These are phyloP conservation scores for Fusarium sp. DNA, from an alignment of 2,329 filamentous ascomycete genomes.

Conservation along the genomic window DNA sequence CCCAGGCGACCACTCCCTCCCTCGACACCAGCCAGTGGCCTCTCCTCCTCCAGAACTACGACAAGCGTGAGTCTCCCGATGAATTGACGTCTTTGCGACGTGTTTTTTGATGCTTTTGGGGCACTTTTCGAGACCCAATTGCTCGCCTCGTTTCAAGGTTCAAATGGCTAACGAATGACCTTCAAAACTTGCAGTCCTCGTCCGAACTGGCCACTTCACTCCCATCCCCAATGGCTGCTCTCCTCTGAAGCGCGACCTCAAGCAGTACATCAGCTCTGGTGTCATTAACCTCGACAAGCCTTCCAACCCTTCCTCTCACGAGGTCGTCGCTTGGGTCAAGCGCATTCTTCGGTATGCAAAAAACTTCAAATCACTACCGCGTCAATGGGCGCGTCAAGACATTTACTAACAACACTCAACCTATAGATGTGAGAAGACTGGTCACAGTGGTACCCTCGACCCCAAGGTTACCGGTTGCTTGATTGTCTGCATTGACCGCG, in stretches of 20 bases:
- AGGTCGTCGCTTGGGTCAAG: constrained; percentile 99
- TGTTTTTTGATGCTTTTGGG: constrained; percentile 13
- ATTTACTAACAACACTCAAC: constrained; percentile 21
- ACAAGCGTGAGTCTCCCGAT: constrained; percentile 75
- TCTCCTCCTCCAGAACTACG: constrained; percentile 94
- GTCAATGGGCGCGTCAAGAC: constrained; percentile 25
- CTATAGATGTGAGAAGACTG: constrained; percentile 82
- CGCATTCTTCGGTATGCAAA: constrained; percentile 83
- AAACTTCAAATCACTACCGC: constrained; percentile 17
- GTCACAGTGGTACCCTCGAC: constrained; percentile 97
- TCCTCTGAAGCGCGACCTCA: constrained; percentile 92
- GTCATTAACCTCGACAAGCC: constrained; percentile 93
- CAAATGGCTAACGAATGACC: constrained; percentile 34
- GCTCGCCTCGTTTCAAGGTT: constrained; percentile 5
- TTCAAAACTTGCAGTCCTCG: constrained; percentile 73
- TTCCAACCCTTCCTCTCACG: constrained; percentile 96
- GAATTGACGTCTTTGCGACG: not conserved
- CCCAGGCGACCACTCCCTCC: constrained; percentile 81
- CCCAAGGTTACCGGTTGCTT: constrained; percentile 97
- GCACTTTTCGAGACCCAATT: constrained; percentile 14
- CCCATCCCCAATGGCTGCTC: constrained; percentile 94
- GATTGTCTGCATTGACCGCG: constrained; percentile 96
- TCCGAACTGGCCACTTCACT: constrained; percentile 96
- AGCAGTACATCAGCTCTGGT: constrained; percentile 96
- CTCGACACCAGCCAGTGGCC: constrained; percentile 93